These are phyloP conservation scores for Adansonia rubrostipa DNA, from an alignment of 441 rosid genomes.

Conservation along the genomic window DNA sequence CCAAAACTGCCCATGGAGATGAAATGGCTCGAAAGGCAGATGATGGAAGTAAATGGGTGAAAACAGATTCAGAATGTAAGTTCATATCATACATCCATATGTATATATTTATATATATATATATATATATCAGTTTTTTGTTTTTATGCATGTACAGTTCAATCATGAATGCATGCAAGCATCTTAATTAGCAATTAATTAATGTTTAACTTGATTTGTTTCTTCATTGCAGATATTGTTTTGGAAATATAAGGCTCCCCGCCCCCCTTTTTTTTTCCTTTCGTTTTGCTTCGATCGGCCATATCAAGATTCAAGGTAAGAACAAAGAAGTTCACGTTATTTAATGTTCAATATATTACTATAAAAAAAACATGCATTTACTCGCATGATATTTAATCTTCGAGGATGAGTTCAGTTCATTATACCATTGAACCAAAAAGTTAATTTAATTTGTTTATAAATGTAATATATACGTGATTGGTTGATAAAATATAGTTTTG, in stretches of 20 bases:
- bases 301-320: slow-evolving; percentile 2
- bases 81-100: not conserved
- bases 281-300: not conserved
- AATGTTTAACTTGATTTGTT: not conserved
- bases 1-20: slow-evolving; percentile 26
- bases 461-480: not conserved
- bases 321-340: not conserved
- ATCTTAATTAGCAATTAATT: not conserved
- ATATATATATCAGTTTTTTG: not conserved
- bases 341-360: not conserved
- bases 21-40: slow-evolving; percentile 34
- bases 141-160: not conserved
- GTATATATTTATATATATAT: too few species aligned
- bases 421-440: not conserved
- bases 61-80: slow-evolving; percentile 73
- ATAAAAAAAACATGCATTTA: too few species aligned
- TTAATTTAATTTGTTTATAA: not conserved
- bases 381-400: not conserved
- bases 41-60: slow-evolving; percentile 59
- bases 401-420: not conserved
- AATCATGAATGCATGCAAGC: not conserved
- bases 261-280: not conserved
- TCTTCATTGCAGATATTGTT: slow-evolving; percentile 59
- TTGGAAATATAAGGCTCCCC: slow-evolving; percentile 54
- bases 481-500: not conserved